These are phyloP conservation scores for Scolecobasidium constrictum DNA, from an alignment of 2,329 filamentous ascomycete genomes.

Conservation along the genomic window DNA sequence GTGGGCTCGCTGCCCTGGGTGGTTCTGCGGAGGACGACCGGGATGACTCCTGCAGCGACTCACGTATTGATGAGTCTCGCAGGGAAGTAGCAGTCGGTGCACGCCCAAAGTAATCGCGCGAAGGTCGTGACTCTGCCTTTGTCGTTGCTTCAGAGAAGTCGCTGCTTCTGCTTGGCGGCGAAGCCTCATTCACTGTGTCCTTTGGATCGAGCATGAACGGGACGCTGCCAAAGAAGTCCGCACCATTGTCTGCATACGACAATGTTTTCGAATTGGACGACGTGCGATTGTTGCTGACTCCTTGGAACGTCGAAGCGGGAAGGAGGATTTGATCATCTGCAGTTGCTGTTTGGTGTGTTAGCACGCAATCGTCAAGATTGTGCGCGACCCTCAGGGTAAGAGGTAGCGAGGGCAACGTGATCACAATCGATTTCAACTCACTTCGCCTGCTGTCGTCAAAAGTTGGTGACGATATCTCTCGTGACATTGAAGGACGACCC, in stretches of 20 bases:
- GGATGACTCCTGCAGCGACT: slow-evolving; percentile 20
- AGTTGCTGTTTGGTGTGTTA: too few relatives aligned
- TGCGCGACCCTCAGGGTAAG: too few relatives aligned
- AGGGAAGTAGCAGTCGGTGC: background rate
- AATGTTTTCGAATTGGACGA: slow-evolving; percentile 23
- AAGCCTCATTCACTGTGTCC: slow-evolving; percentile 19
- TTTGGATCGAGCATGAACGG: slow-evolving; percentile 42
- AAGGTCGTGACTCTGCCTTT: slow-evolving; percentile 16
- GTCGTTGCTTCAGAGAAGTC: slow-evolving; percentile 6
- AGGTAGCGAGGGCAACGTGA: too few relatives aligned
- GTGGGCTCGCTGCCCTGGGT: slow-evolving; percentile 52
- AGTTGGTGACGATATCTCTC: too few relatives aligned
- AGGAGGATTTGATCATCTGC: slow-evolving; percentile 35
- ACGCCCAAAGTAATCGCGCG: slow-evolving; percentile 29
- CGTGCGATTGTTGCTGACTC: slow-evolving; percentile 51
- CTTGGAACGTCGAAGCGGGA: slow-evolving; percentile 66
- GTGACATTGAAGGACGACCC: background rate
- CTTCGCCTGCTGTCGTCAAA: too few relatives aligned
- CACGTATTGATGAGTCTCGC: slow-evolving; percentile 12
- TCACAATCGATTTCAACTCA: too few relatives aligned
- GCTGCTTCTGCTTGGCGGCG: slow-evolving; percentile 3
- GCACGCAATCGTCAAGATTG: too few relatives aligned
- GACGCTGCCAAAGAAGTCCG: slow-evolving; percentile 43
- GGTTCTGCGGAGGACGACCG: slow-evolving; percentile 36
- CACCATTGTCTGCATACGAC: slow-evolving; percentile 48